Base-by-base conservation (phyloP, 73 alveolate genomes). In the Stentor coeruleus region DNA sequence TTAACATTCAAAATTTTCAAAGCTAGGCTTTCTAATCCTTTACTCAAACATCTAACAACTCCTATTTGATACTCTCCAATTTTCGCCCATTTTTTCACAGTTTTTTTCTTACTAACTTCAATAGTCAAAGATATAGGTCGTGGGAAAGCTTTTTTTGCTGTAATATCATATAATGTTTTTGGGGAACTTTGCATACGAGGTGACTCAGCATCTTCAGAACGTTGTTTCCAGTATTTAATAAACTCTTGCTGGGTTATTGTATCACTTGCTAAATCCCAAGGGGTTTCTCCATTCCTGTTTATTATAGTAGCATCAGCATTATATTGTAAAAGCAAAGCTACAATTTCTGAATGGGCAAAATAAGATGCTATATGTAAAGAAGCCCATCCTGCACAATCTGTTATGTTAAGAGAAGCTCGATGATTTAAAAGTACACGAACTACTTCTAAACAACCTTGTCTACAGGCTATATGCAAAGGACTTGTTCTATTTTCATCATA, bases 391-490 rank as follows among this genome's bases (percentile, higher is more conserved):
- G 83, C 83, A 39, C 74, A 75, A 38, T 75, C 83, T 26, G 83
- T 75, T 15, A 75, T 75, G 30, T 75, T 33, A 20, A 75, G 15
- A 6, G 83, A 31, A 1, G 83, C 59, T 40, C 83, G n/a, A 20
- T 75, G 72, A 66, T 35, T 38, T 75, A 75, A 37, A 20, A 75
- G 39, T 75, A 37, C 83, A 37, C 39, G n/a, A 75, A 75, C 66
- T 0, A 75, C 72, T 20, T 75, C 74, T 2, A 39, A 38, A 39
- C 74, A n/a, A 14, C 83, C 83, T 75, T 75, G 74, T 36, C 83
- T 31, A 35, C 83, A 75, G 77, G 83, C 83, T n/a, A 75, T 33
- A 38, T 75, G 83, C 77, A 75, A 38, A 38, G 83, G 83, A 39
- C 83, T 75, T 39, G 83, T 75, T 36, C 83, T 75, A 37, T 75